A percentile compares a stretch with the other conserved stretches of the same genome.
Evolutionary conservation across 2,329 filamentous ascomycete species (phyloP).

Genomic region (Aspergillus tanneri): DNA sequence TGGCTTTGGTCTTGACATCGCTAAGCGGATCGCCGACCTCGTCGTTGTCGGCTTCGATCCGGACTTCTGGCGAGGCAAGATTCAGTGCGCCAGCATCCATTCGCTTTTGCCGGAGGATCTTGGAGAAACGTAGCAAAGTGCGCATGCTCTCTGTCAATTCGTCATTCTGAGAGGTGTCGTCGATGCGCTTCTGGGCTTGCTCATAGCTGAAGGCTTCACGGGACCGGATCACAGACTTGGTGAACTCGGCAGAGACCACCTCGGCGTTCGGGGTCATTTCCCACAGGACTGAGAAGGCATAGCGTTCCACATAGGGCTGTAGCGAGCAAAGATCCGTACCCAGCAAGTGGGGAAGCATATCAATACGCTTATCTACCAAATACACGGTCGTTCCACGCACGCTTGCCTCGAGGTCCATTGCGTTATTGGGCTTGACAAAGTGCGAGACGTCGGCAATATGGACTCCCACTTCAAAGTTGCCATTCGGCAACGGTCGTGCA

Average conservation of each 20-base stretch:
- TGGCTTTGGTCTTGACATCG: slow-evolving; percentile 92
- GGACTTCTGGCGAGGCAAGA: slow-evolving; percentile 95
- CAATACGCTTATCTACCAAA: slow-evolving; percentile 96
- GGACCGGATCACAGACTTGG: slow-evolving; percentile 96
- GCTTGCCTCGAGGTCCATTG: slow-evolving; percentile 95
- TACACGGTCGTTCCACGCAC: slow-evolving; percentile 95
- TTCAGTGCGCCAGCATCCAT: slow-evolving; percentile 95
- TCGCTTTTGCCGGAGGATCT: slow-evolving; percentile 89
- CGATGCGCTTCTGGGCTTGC: slow-evolving; percentile 88
- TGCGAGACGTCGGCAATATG: slow-evolving; percentile 99
- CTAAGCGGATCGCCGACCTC: slow-evolving; percentile 89
- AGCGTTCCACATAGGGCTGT: slow-evolving; percentile 96
- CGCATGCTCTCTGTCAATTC: slow-evolving; percentile 89
- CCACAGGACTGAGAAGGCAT: slow-evolving; percentile 83
- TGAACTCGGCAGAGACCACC: slow-evolving; percentile 81
- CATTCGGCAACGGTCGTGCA: slow-evolving; percentile 78
- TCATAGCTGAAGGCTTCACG: slow-evolving; percentile 98
- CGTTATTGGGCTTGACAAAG: slow-evolving; percentile 94
- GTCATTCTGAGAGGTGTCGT: slow-evolving; percentile 82
- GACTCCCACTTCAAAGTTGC: slow-evolving; percentile 93
- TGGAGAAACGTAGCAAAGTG: slow-evolving; percentile 80
- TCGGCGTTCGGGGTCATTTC: slow-evolving; percentile 83
- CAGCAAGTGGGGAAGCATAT: slow-evolving; percentile 96
- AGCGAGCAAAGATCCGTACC: slow-evolving; percentile 95
- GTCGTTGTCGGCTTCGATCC: slow-evolving; percentile 90